Percentiles rank a stretch among this genome's conserved stretches.
Evolutionary conservation across 331 rosid species (phyloP).

Genomic region (Erythrophleum ivorense): DNA sequence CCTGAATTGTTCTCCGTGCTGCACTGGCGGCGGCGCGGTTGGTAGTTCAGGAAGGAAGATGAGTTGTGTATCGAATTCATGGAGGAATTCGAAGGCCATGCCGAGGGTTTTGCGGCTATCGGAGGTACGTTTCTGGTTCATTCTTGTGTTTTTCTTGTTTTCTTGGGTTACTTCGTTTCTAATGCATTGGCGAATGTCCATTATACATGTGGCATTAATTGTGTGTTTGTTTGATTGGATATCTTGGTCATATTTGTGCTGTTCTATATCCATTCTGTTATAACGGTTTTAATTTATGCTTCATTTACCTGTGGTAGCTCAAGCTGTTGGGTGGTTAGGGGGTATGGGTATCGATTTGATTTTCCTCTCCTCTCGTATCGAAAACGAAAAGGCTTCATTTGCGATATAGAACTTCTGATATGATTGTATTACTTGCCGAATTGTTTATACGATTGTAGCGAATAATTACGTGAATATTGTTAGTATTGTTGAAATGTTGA

Average conservation of each 20-base stretch:
- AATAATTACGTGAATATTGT: neutral
- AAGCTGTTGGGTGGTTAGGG: neutral
- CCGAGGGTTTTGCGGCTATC: constrained; percentile 46
- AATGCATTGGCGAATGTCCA: constrained; percentile 3
- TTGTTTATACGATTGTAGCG: neutral
- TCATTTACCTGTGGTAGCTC: neutral
- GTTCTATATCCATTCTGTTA: neutral
- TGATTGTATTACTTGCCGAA: neutral
- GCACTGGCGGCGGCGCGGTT: constrained; percentile 31
- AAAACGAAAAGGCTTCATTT: neutral
- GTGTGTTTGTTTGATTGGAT: neutral
- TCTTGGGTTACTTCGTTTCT: constrained; percentile 24
- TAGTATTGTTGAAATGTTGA: neutral
- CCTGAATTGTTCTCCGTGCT: constrained; percentile 51
- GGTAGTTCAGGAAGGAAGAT: constrained; percentile 30
- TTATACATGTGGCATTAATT: neutral
- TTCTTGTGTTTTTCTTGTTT: neutral
- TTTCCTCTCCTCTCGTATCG: neutral
- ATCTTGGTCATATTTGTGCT: neutral
- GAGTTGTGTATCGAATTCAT: constrained; percentile 9
- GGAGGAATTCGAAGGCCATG: constrained; percentile 26
- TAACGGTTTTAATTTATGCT: neutral
- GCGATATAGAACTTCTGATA: neutral
- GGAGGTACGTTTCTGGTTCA: constrained; percentile 37
- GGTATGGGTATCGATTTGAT: neutral